Evolutionary conservation across 345 rosid genomes (phyloP), one percentile per base, ranked within the genome.

Genomic region (Carallia pectinifolia): DNA sequence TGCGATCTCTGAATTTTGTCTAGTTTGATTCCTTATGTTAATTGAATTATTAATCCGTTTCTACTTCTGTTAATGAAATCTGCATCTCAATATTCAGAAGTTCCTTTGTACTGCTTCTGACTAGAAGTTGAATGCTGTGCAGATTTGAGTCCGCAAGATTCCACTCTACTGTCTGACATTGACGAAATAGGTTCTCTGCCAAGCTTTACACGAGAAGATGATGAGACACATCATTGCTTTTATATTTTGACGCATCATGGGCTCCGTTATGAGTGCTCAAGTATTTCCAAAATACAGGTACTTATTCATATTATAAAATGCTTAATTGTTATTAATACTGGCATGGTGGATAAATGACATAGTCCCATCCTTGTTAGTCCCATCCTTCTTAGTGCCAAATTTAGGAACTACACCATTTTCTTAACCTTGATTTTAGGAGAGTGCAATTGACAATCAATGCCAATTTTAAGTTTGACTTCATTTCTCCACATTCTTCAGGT

Each of bases 131-230:
- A n/a, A 29, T 61, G 64, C 67, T n/a, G 17, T 80, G 81, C 88
- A 91, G 99, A 95, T 80, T 81, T 95, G 77, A 89, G 97, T 78
- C 99, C 99, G 58, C 97, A 92, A 73, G 99, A 92, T 72, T 95
- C 97, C 39, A 74, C 97, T 58, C 72, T 95, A 64, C 80, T 94
- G 39, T 84, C 96, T 2, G 99, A 95, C 79, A 66, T 90, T 65
- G 90, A 87, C 48, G 96, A 95, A 81, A 79, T 95, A 37, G 93
- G 87, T 76, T 67, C 86, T 13, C 76, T 83, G 63, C 93, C 97
- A 30, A 82, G 85, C 85, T 84, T 87, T 73, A 78, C 74, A 5
- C 79, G 91, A 73, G 99, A 89, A 79, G 85, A 79, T 36, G 91
- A 81, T 16, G 92, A 86, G 72, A 84, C 69, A 0, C 80, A 81